These are phyloP conservation scores for Epichloe amarillans DNA, from an alignment of 2,329 filamentous ascomycete species.

Conservation along the genomic window DNA sequence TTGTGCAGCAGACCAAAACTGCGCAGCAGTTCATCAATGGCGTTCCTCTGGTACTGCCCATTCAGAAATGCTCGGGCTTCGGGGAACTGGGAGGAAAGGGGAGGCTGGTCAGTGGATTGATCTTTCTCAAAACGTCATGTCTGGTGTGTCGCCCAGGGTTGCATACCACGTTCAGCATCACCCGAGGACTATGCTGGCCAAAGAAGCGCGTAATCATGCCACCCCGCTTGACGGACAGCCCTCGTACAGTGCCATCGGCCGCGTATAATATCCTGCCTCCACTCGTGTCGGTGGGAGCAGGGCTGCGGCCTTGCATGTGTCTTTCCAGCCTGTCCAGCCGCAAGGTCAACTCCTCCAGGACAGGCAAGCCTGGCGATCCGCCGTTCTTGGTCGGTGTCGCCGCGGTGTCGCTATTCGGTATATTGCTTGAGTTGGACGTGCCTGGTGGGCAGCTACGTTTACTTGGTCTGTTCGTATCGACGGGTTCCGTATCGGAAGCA, in stretches of 20 bases:
- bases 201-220: constrained; percentile 36
- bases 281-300: constrained; percentile 24
- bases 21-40: constrained; percentile 29
- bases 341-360: constrained; percentile 33
- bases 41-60: constrained; percentile 1
- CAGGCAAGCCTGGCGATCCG: constrained; percentile 18
- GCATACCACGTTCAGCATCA: constrained; percentile 39
- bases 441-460: constrained; percentile 25
- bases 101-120: neutral
- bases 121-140: neutral
- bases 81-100: constrained; percentile 3
- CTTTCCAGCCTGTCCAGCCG: constrained; percentile 42
- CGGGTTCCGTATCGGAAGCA: constrained; percentile 29
- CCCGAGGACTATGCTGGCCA: constrained; percentile 38
- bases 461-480: constrained; percentile 19
- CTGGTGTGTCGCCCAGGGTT: neutral
- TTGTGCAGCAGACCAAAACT: constrained; percentile 34
- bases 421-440: constrained; percentile 11
- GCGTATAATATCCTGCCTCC: constrained; percentile 20
- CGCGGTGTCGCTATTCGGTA: constrained; percentile 12
- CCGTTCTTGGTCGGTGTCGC: constrained; percentile 19
- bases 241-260: constrained; percentile 32
- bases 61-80: constrained; percentile 6
- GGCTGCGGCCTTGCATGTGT: constrained; percentile 29
- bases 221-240: constrained; percentile 34